These are phyloP conservation scores for Aureobasidium sp. DNA, from an alignment of 2,329 filamentous ascomycete genomes.

Conservation along the genomic window DNA sequence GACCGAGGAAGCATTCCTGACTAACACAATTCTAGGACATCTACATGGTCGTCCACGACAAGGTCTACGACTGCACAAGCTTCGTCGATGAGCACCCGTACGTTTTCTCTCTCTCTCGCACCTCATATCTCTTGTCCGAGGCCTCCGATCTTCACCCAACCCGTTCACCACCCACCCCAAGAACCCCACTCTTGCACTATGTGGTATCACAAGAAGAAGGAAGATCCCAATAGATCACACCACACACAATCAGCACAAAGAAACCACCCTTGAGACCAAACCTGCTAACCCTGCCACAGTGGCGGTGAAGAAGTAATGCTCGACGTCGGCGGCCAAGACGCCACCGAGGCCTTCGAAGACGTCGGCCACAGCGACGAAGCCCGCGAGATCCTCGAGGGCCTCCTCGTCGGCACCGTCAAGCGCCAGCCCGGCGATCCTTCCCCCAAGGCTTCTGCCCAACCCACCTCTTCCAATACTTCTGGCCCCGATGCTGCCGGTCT, in stretches of 20 bases:
- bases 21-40: conserved; percentile 48
- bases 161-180: not conserved
- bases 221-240: not conserved
- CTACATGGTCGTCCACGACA: conserved; percentile 87
- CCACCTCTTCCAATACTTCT: conserved; percentile 44
- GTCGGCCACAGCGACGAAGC: conserved; percentile 99
- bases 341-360: conserved; percentile 97
- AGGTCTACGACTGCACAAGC: conserved; percentile 82
- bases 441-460: conserved; percentile 51
- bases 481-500: conserved; percentile 44
- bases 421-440: conserved; percentile 71
- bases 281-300: conserved; percentile 40
- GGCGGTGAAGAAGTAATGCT: conserved; percentile 97
- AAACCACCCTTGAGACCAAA: not conserved
- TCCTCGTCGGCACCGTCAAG: conserved; percentile 71
- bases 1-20: not conserved
- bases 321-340: conserved; percentile 91
- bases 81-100: conserved; percentile 97
- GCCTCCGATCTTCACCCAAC: not conserved
- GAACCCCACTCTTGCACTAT: conserved; percentile 12
- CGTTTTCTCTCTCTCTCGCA: conserved; percentile 28
- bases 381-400: conserved; percentile 76
- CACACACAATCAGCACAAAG: not conserved
- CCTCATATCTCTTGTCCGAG: not conserved
- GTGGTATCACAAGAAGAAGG: not conserved